Conservation (phyloP, 2,329 filamentous ascomycete genomes). For the Cytospora paraplurivora region DNA sequence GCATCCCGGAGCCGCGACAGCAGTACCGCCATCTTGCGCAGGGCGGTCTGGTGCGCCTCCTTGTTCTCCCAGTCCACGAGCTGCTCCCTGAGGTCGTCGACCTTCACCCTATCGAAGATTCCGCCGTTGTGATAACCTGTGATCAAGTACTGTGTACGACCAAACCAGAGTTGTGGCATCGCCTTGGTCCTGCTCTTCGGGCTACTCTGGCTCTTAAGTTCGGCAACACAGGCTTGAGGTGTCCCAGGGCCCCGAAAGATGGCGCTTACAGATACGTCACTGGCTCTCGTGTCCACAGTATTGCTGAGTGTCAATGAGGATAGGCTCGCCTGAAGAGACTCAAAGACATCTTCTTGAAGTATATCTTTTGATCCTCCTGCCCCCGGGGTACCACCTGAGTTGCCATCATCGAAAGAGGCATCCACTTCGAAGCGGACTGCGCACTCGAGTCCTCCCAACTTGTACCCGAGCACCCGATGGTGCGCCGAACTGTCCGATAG, state of each 20-base stretch:
- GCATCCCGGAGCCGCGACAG: conserved; percentile 7
- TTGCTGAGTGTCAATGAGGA: neutral
- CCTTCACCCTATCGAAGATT: conserved; percentile 23
- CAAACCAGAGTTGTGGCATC: conserved; percentile 36
- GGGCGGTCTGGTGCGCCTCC: neutral
- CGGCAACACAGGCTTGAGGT: conserved; percentile 28
- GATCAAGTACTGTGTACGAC: conserved; percentile 35
- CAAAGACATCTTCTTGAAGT: neutral
- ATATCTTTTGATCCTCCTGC: neutral
- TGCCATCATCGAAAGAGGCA: neutral
- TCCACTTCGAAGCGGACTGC: conserved; percentile 18
- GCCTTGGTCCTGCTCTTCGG: neutral
- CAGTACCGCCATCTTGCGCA: conserved; percentile 5
- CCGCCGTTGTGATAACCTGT: conserved; percentile 30
- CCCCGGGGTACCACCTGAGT: neutral
- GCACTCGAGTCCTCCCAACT: conserved; percentile 13
- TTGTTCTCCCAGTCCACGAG: conserved; percentile 28
- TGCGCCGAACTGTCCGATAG: conserved; percentile 6
- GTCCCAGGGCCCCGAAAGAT: conserved; percentile 19
- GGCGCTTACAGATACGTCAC: neutral
- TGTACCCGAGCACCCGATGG: conserved; percentile 17
- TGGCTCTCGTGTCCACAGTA: neutral
- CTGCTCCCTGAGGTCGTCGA: neutral
- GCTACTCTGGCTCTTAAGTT: conserved; percentile 31
- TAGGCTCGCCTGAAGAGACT: neutral